Base-by-base conservation (phyloP, 1,284 basidiomycete genomes). In the Malassezia furfur region DNA sequence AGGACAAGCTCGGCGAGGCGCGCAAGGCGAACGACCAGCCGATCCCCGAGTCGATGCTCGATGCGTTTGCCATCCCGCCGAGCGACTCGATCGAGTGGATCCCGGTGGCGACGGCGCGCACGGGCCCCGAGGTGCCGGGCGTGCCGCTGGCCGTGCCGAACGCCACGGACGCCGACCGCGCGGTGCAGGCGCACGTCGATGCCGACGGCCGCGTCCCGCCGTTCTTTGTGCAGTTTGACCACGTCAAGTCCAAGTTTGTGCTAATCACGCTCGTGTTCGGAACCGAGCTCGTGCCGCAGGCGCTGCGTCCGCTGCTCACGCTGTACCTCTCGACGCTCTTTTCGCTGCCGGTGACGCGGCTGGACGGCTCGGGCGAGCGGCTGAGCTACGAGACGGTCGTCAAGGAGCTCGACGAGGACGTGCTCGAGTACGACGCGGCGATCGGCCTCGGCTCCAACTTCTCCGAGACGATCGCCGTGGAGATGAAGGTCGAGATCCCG, bases 31-130 rank as follows among this genome's bases (percentile, higher is more conserved):
- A 96, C 74, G 87, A 89, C 63, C 77, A 77, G 50, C 83, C 85
- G 10, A 90, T 96, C 56, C 93, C 93, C 9, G 82, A 64, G 14
- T 65, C 88, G 37, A 47, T 47, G 45, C 45, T 47, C 35, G 31
- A 47, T 2, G 22, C 11, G 3, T 47, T 47, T 35, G 45, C 45
- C 17, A 47, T 47, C 45, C 45, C 45, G 11, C 17, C 30, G 14
- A 58, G 91, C 22, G 84, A 85, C 67, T 87, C 84, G 61, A 91
- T 99, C 67, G 83, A 86, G 7, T 98, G 93, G 91, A 91, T 98
- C 56, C 84, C 87, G 1, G 91, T 98, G 2, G 83, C 91, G 66
- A 93, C 84, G 9, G 74, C 74, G 5, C 60, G 60, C 17, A 48
- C 38, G 1, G 28, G 45, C 12, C 59, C 17, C 31, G 37, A 17